Percentiles rank a stretch among this genome's conserved stretches.
phyloP scores from a whole-genome alignment of 2,329 filamentous ascomycete genomes.

The Apiospora pterosperma region DNA sequence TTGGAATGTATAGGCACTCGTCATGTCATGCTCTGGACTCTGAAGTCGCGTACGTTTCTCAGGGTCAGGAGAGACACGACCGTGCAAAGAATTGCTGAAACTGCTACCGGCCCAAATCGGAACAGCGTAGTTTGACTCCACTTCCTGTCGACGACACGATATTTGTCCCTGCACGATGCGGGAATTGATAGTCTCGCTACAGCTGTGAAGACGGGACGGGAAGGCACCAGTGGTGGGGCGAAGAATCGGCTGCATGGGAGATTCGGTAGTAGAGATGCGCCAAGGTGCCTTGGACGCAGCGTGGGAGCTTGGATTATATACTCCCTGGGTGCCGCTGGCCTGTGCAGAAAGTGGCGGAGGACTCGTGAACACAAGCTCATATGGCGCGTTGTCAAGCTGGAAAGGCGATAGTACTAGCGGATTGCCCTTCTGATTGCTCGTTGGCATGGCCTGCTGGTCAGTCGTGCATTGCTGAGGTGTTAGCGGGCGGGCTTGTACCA shows the following conservation, averaged over 20 bases:
- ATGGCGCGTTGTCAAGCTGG: background rate
- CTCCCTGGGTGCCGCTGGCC: slow-evolving; percentile 6
- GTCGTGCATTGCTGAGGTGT: background rate
- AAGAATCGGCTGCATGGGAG: slow-evolving; percentile 14
- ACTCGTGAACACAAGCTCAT: background rate
- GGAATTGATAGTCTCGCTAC: background rate
- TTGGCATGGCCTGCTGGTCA: background rate
- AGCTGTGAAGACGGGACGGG: background rate
- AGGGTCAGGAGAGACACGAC: slow-evolving; percentile 7
- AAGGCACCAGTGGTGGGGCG: background rate
- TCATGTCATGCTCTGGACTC: slow-evolving; percentile 26
- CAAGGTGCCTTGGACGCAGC: slow-evolving; percentile 3
- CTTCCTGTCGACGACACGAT: background rate
- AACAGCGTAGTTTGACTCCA: background rate
- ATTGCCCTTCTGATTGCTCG: background rate
- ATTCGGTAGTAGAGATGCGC: background rate
- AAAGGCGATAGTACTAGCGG: background rate
- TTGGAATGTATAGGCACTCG: slow-evolving; percentile 27
- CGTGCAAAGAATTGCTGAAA: slow-evolving; percentile 28
- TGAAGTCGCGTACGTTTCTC: slow-evolving; percentile 8
- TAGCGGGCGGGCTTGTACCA: background rate
- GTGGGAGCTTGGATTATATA: background rate
- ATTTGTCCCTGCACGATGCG: background rate
- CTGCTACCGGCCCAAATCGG: slow-evolving; percentile 23
- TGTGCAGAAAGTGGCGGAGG: slow-evolving; percentile 10